Conservation (phyloP, 768 basidiomycete species). For the Leucosporidium scottii region DNA sequence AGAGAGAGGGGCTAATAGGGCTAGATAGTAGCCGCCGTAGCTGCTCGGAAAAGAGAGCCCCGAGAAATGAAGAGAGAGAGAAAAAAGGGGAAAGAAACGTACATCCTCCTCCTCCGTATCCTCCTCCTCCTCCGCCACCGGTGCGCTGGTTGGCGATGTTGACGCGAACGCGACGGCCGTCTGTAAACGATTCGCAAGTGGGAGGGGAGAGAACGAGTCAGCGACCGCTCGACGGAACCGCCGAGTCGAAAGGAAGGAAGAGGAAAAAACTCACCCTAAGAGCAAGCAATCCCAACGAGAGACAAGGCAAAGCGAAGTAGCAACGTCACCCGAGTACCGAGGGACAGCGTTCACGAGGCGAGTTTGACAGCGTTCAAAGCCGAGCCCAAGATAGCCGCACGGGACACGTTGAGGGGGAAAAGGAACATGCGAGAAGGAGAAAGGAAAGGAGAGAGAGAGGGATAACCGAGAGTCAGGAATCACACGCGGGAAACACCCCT, state of each 20-base stretch:
- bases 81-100: constrained; percentile 31
- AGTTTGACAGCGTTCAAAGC: too few relatives aligned
- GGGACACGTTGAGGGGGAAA: background rate
- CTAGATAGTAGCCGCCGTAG: too few relatives aligned
- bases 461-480: background rate
- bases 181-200: constrained; percentile 37
- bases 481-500: too few relatives aligned
- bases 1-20: too few relatives aligned
- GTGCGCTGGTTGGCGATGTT: constrained; percentile 53
- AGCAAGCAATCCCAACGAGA: background rate
- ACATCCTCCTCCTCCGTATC: constrained; percentile 38
- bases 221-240: constrained; percentile 2
- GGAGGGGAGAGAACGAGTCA: background rate
- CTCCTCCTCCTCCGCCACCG: constrained; percentile 32
- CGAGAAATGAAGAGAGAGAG: constrained; percentile 6
- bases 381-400: background rate
- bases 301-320: background rate
- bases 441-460: background rate
- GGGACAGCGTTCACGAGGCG: background rate
- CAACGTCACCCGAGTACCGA: background rate
- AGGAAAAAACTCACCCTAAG: background rate
- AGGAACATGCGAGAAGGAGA: background rate
- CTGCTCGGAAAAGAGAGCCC: background rate
- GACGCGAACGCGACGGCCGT: constrained; percentile 81
- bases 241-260: background rate